phyloP scores from a whole-genome alignment of 306 rosid species.

The Delonix regia region DNA sequence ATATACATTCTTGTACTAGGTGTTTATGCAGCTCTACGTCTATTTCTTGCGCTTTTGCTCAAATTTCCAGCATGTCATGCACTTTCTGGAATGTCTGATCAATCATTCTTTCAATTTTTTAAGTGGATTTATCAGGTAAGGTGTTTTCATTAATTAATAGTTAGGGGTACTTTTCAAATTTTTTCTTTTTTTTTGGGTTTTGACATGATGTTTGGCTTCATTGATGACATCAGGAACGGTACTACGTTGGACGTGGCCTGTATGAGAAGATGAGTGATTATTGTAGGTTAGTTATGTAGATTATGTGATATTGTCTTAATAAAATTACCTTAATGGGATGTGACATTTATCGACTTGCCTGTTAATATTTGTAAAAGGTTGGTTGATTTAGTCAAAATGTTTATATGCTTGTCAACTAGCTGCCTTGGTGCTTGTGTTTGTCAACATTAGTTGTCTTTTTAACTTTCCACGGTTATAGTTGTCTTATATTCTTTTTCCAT shows the following conservation, averaged over 20 bases:
- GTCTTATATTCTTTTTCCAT: neutral
- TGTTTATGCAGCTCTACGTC: slow-evolving; percentile 74
- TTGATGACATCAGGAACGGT: slow-evolving; percentile 73
- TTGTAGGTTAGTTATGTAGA: slow-evolving; percentile 62
- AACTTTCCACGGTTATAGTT: neutral
- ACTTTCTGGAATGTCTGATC: slow-evolving; percentile 90
- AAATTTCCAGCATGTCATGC: slow-evolving; percentile 86
- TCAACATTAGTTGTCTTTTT: neutral
- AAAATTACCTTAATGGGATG: neutral
- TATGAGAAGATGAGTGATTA: slow-evolving; percentile 84
- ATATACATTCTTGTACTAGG: slow-evolving; percentile 89
- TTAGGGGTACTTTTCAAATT: slow-evolving; percentile 1
- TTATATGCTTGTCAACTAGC: slow-evolving; percentile 5
- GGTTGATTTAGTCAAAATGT: slow-evolving; percentile 1
- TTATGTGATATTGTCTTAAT: slow-evolving; percentile 15
- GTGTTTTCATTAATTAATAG: slow-evolving; percentile 15
- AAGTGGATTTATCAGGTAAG: slow-evolving; percentile 96
- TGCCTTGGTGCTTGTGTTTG: too few relatives aligned
- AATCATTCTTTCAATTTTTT: slow-evolving; percentile 90
- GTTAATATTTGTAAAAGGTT: neutral
- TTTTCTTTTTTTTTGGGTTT: slow-evolving; percentile 28
- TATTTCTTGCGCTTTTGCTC: slow-evolving; percentile 62
- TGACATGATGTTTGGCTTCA: slow-evolving; percentile 37
- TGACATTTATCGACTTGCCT: slow-evolving; percentile 11
- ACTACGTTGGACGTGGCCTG: slow-evolving; percentile 96